Base-by-base conservation (phyloP, 108 stramenopile species). In the Aureococcus anophagefferens region DNA sequence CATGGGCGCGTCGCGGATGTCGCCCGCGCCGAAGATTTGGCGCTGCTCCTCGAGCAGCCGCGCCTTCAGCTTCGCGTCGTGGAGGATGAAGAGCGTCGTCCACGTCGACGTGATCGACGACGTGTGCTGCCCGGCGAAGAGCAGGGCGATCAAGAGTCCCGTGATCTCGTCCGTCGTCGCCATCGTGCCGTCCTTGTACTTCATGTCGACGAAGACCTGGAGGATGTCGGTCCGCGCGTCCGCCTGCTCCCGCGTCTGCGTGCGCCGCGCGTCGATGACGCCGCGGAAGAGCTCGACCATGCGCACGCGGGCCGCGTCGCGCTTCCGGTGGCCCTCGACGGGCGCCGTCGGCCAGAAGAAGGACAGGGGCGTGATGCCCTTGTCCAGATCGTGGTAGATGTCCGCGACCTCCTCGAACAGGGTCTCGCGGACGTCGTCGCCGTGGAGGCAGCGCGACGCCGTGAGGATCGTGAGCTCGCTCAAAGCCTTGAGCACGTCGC, bases 121-220 rank as follows among this genome's bases (percentile, higher is more conserved):
- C 28, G 98, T 99, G 82, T 99, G 98, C 83, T 99, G 98, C 63
- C 98, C 98, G 21, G 98, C 98, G 81, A 99, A 99, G 71, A 99
- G 85, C 33, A 98, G 74, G 11, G 98, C 98, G 85, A 98, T 96
- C 62, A 99, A 72, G 40, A 99, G 79, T 29, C 98, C 98, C 15
- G 94, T 94, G 33, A 99, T 89, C 84, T 99, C 89, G 74, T 95
- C 92, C 46, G 94, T 90, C 9, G 94, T 96, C 67, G 89, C 79
- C 34, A 71, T 72, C 29, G 83, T 82, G 63, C 96, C 97, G 77
- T 97, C 96, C 83, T 96, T 97, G 89, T 99, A 99, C 72, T 89
- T 90, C 73, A 95, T 86, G 71, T 99, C 96, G 90, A 97, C 95
- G 75, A 97, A 98, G 17, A 95, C 83, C 70, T 88, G 80, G 65